Conservation (phyloP, 1,139 yeast species). For the Taiozyma sp. region DNA sequence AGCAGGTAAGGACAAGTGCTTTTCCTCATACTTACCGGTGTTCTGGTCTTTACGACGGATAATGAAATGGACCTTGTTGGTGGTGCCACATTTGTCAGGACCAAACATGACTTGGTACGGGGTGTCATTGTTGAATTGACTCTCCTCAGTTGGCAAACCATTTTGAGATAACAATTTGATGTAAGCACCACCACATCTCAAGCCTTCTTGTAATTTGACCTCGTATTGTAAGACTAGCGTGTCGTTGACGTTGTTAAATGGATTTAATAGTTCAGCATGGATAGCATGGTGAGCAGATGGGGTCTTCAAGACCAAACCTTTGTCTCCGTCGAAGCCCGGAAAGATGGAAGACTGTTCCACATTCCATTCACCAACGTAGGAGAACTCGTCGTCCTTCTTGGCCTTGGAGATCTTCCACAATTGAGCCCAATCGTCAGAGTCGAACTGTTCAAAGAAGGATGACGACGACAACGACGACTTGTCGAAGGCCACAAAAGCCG, state of each 20-base stretch:
- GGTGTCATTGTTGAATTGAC: constrained; percentile 52
- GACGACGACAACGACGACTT: constrained; percentile 25
- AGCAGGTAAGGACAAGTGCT: constrained; percentile 64
- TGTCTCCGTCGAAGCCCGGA: constrained; percentile 59
- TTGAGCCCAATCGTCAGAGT: constrained; percentile 36
- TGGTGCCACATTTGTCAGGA: constrained; percentile 84
- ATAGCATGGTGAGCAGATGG: constrained; percentile 82
- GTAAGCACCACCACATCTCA: constrained; percentile 87
- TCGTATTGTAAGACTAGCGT: constrained; percentile 86
- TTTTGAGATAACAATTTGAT: constrained; percentile 62
- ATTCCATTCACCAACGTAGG: constrained; percentile 72
- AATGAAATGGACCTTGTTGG: constrained; percentile 77
- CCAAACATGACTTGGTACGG: constrained; percentile 91
- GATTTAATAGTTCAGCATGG: constrained; percentile 49
- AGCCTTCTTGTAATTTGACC: constrained; percentile 72
- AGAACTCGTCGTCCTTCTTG: constrained; percentile 44
- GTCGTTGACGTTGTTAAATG: constrained; percentile 51
- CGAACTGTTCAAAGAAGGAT: constrained; percentile 71
- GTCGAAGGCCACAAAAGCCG: constrained; percentile 32
- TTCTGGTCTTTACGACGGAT: constrained; percentile 52
- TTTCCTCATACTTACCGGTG: constrained; percentile 60
- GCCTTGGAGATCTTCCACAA: constrained; percentile 67
- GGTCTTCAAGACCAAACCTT: constrained; percentile 70
- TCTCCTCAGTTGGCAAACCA: constrained; percentile 37
- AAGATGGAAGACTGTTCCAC: constrained; percentile 54